A percentile compares a stretch with the other conserved stretches of the same genome.
Evolutionary conservation across 1,284 basidiomycete species (phyloP).

Genomic region (Rhodotorula sp.): DNA sequence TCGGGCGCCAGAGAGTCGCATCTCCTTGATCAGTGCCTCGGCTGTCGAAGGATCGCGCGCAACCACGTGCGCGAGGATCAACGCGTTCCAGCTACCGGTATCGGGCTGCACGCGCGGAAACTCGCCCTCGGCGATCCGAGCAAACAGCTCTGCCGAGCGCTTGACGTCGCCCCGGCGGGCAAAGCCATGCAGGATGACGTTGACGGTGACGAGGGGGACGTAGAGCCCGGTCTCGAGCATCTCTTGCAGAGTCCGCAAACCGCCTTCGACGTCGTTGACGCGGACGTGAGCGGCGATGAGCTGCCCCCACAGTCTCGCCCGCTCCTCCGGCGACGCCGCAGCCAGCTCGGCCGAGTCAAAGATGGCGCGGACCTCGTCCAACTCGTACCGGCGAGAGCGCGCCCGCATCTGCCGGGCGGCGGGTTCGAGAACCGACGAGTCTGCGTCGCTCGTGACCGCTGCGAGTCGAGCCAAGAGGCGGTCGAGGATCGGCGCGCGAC

Average conservation of each 20-base stretch:
- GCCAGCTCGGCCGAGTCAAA: constrained; percentile 1
- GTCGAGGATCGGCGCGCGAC: constrained; percentile 4
- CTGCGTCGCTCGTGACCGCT: background rate
- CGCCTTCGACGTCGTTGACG: constrained; percentile 32
- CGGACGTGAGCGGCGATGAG: constrained; percentile 24
- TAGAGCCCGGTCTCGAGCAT: constrained; percentile 8
- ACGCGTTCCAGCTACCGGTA: constrained; percentile 62
- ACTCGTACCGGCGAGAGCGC: constrained; percentile 5
- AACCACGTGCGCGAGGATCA: constrained; percentile 68
- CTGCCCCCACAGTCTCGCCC: constrained; percentile 18
- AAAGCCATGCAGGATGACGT: constrained; percentile 59
- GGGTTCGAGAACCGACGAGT: background rate
- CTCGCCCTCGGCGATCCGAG: constrained; percentile 57
- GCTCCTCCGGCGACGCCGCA: constrained; percentile 12
- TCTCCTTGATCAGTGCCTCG: constrained; percentile 65
- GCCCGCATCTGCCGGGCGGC: constrained; percentile 12
- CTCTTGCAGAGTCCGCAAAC: constrained; percentile 9
- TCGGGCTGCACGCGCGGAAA: constrained; percentile 57
- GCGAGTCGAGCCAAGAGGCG: constrained; percentile 10
- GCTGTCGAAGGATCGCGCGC: constrained; percentile 67
- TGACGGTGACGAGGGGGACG: constrained; percentile 20
- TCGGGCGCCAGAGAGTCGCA: constrained; percentile 60
- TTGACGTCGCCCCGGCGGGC: constrained; percentile 57
- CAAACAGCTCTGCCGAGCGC: constrained; percentile 61
- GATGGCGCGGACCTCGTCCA: background rate